Evolutionary conservation across 768 basidiomycete genomes (phyloP), one percentile per base, ranked within the genome.

Genomic region (Leccinum arenicola): DNA sequence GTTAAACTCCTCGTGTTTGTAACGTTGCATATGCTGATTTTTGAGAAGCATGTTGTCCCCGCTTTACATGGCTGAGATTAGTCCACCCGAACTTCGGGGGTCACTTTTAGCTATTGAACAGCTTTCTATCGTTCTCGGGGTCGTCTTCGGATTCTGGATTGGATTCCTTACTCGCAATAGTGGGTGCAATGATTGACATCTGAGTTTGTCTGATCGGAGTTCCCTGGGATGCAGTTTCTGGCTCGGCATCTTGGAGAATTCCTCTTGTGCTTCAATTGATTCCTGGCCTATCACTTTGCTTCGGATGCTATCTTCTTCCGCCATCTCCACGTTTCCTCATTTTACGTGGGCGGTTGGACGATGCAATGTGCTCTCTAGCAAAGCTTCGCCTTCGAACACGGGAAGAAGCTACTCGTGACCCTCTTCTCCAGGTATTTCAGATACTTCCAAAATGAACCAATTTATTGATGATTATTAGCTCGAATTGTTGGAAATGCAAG

Each of bases 21-120:
- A 60, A 27, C 8, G 21, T 38, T 17, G 14, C 21, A 47, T 29
- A 57, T 38, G 9, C 48, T 59, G 47, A 70, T 56, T 19, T 19
- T 40, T 38, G 9, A 48, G 25, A 58, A 91, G 90, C 67, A 91
- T 88, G 84, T 76, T 91, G n/a, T 84, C 84, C 0, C 89, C 89
- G 0, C 75, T 92, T 23, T 93, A 92, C 71, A 91, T 92, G 80
- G 85, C 90, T 1, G 91, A 93, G 73, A 93, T 93, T 54, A 87
- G 87, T 61, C 83, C 90, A 10, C 90, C 91, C 0, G 89, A 91
- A 71, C 78, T 88, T 0, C 81, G 91, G 15, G 91, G 91, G 10
- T 89, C 90, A 0, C 79, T 93, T 19, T 79, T 92, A 73, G 85
- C 89, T 1, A 76, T 93, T 3, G 91, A 93, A 65, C 91, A 93